Percentiles rank a stretch among this genome's conserved stretches.
Evolutionary conservation across 257 asterid species (phyloP).

Genomic region (Capsicum baccatum): DNA sequence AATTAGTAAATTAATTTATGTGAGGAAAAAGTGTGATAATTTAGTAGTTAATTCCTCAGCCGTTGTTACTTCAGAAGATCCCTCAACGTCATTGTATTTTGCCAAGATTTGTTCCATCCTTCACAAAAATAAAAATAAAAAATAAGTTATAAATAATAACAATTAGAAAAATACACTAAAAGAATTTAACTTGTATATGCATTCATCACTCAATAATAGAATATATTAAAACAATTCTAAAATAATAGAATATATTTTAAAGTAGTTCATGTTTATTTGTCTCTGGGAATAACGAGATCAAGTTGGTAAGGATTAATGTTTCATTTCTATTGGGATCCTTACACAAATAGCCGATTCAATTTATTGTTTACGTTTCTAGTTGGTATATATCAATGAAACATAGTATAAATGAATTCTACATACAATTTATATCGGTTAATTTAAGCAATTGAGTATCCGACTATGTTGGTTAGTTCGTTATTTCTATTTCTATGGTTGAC

Average conservation of each 20-base stretch:
- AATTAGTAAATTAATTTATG: neutral
- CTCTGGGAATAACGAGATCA: neutral
- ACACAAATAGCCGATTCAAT: neutral
- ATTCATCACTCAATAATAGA: too few relatives aligned
- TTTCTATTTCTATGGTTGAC: too few relatives aligned
- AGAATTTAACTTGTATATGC: neutral
- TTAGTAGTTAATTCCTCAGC: slow-evolving; percentile 44
- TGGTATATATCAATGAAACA: neutral
- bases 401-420: too few relatives aligned
- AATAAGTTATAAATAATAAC: neutral
- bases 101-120: slow-evolving; percentile 74
- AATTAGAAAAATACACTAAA: neutral
- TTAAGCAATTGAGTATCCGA: too few relatives aligned
- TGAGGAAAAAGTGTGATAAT: neutral
- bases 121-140: slow-evolving; percentile 4
- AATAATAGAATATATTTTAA: too few relatives aligned
- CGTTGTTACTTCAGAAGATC: slow-evolving; percentile 36
- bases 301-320: neutral
- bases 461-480: too few relatives aligned
- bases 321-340: too few relatives aligned
- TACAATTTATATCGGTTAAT: too few relatives aligned
- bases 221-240: too few relatives aligned
- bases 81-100: slow-evolving; percentile 48
- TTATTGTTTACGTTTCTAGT: neutral
- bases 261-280: neutral